Evolutionary conservation across 1,139 yeast genomes (phyloP).

Genomic region (Arxiozyma bovina): DNA sequence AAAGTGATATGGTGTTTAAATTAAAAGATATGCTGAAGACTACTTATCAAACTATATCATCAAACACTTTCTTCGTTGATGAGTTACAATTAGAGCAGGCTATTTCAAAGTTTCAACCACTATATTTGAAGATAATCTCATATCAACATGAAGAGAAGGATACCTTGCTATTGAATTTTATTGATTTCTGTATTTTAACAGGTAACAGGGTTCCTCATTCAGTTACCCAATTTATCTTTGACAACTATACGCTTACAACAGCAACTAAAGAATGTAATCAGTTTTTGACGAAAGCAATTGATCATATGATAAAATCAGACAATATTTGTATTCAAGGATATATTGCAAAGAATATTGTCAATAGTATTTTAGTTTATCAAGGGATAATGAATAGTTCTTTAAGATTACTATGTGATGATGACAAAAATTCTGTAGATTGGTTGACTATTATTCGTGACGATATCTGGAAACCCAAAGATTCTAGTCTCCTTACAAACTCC

Average conservation of each 20-base stretch:
- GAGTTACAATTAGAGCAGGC: constrained; percentile 74
- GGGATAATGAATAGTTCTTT: constrained; percentile 45
- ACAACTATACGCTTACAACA: constrained; percentile 44
- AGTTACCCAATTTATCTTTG: constrained; percentile 52
- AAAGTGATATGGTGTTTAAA: constrained; percentile 35
- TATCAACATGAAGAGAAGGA: constrained; percentile 32
- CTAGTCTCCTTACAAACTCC: constrained; percentile 42
- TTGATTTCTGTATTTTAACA: constrained; percentile 25
- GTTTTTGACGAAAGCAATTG: constrained; percentile 47
- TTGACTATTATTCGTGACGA: constrained; percentile 49
- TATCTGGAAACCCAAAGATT: constrained; percentile 64
- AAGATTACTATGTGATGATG: constrained; percentile 38
- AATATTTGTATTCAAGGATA: constrained; percentile 52
- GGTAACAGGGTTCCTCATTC: constrained; percentile 34
- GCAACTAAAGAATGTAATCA: constrained; percentile 42
- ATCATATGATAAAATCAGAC: constrained; percentile 39
- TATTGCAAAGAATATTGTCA: constrained; percentile 54
- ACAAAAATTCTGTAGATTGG: constrained; percentile 45
- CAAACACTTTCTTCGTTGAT: constrained; percentile 26
- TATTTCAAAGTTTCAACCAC: constrained; percentile 47
- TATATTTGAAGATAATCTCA: constrained; percentile 45
- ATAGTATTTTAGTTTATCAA: constrained; percentile 58
- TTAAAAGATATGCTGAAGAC: constrained; percentile 24
- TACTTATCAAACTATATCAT: constrained; percentile 20
- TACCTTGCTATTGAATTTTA: constrained; percentile 39